These are phyloP conservation scores for Pyrus pyrifolia DNA, from an alignment of 306 rosid species.

Conservation along the genomic window DNA sequence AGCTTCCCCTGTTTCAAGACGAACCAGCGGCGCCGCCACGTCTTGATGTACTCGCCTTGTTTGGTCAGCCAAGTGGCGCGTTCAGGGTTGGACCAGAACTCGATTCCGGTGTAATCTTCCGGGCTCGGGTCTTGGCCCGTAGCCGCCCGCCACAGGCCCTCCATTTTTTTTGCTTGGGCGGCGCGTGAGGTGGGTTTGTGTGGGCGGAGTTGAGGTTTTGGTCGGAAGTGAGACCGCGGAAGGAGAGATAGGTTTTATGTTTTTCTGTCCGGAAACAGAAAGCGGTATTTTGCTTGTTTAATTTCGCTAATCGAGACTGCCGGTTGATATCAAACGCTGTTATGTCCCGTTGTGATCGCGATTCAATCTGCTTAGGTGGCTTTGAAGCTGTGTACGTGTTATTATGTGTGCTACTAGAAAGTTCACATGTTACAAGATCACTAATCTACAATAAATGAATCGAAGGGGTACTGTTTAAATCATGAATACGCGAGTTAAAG, in stretches of 20 bases:
- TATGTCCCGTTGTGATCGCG: not conserved
- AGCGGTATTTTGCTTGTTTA: not conserved
- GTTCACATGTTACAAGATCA: no score
- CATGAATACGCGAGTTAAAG: rapidly evolving
- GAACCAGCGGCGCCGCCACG: conserved; percentile 82
- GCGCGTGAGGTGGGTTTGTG: not conserved
- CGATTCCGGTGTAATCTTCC: conserved; percentile 52
- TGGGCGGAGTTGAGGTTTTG: not conserved
- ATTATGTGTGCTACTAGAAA: no score
- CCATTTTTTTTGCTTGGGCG: conserved; percentile 31
- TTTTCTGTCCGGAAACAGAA: not conserved
- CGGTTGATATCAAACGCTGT: not conserved
- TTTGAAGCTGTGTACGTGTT: no score
- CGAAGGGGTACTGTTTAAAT: no score
- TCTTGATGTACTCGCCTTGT: conserved; percentile 65
- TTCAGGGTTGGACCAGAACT: conserved; percentile 63
- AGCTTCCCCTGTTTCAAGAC: conserved; percentile 59
- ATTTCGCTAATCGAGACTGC: not conserved
- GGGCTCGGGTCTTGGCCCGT: conserved; percentile 69
- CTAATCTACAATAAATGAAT: no score
- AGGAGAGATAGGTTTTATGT: not conserved
- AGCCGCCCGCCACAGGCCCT: conserved; percentile 63
- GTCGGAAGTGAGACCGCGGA: not conserved
- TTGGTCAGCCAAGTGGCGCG: conserved; percentile 55
- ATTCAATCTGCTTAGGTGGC: not conserved